phyloP scores from a whole-genome alignment of 169 alveolate species.

The Babesia ovata region DNA sequence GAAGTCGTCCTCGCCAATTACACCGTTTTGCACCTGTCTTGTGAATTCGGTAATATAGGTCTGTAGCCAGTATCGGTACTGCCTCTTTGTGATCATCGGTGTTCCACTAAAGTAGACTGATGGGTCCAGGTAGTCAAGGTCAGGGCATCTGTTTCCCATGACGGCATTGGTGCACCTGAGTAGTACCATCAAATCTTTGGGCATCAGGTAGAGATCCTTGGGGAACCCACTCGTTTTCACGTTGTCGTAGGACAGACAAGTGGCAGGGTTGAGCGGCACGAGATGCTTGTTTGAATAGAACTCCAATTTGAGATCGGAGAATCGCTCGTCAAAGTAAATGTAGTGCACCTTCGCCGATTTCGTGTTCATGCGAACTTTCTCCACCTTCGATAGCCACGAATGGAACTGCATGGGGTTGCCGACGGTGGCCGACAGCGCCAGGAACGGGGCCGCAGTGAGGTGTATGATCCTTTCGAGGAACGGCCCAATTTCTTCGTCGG shows the following conservation, averaged over 20 bases:
- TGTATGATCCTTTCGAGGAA: slow-evolving; percentile 78
- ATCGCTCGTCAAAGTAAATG: slow-evolving; percentile 80
- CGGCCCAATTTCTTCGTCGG: slow-evolving; percentile 77
- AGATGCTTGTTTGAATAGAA: slow-evolving; percentile 63
- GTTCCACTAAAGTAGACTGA: slow-evolving; percentile 73
- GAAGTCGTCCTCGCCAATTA: slow-evolving; percentile 20
- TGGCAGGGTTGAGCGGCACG: slow-evolving; percentile 74
- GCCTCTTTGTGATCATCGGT: slow-evolving; percentile 80
- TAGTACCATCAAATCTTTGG: slow-evolving; percentile 36
- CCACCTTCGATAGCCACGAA: slow-evolving; percentile 78
- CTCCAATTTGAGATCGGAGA: slow-evolving; percentile 80
- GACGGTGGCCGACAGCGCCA: slow-evolving; percentile 91
- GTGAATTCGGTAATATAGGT: slow-evolving; percentile 43
- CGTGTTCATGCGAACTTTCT: slow-evolving; percentile 34
- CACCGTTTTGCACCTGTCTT: slow-evolving; percentile 43
- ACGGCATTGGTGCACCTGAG: slow-evolving; percentile 6
- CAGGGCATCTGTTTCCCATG: slow-evolving; percentile 6
- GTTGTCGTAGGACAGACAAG: slow-evolving; percentile 57
- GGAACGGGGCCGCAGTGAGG: slow-evolving; percentile 88
- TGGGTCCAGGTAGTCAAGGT: slow-evolving; percentile 65
- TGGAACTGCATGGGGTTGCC: slow-evolving; percentile 85
- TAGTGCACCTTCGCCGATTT: slow-evolving; percentile 67
- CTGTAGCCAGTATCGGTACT: slow-evolving; percentile 71
- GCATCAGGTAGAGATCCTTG: slow-evolving; percentile 42
- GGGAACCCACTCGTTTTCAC: slow-evolving; percentile 55